Conservation (phyloP, 2,329 filamentous ascomycete genomes). For the Epichloe sibirici region DNA sequence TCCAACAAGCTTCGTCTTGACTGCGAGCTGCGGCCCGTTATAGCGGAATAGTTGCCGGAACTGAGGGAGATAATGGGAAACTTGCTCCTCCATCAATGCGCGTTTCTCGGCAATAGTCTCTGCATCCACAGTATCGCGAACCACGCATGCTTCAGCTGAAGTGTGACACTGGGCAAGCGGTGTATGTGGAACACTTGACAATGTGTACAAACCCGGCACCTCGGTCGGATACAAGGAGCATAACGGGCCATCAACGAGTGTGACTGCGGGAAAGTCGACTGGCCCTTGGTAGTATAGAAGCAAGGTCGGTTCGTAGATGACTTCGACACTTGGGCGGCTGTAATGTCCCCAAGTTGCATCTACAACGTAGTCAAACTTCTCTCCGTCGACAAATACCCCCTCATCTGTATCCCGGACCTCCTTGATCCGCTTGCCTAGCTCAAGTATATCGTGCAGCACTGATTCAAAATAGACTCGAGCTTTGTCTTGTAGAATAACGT, state of each 20-base stretch:
- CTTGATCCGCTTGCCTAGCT: neutral
- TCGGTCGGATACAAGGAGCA: too few relatives aligned
- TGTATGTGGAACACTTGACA: too few relatives aligned
- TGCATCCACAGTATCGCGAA: too few relatives aligned
- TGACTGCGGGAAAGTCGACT: neutral
- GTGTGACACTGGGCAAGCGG: too few relatives aligned
- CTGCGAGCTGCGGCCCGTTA: neutral
- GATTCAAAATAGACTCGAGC: neutral
- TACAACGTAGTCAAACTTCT: neutral
- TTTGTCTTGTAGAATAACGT: neutral
- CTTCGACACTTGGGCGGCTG: neutral
- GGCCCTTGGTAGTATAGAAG: neutral
- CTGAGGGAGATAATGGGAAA: too few relatives aligned
- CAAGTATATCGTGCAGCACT: neutral
- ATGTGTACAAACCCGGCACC: too few relatives aligned
- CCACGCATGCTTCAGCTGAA: too few relatives aligned
- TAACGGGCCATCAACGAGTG: too few relatives aligned
- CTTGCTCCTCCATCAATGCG: too few relatives aligned
- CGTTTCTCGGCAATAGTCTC: too few relatives aligned
- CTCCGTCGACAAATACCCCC: neutral
- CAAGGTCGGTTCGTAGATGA: neutral
- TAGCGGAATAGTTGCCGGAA: neutral
- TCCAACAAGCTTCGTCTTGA: neutral
- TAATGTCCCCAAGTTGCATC: neutral
- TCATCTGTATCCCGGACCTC: neutral